Evolutionary conservation across 2,329 filamentous ascomycete genomes (phyloP).

Genomic region (Fusarium bulbicola): DNA sequence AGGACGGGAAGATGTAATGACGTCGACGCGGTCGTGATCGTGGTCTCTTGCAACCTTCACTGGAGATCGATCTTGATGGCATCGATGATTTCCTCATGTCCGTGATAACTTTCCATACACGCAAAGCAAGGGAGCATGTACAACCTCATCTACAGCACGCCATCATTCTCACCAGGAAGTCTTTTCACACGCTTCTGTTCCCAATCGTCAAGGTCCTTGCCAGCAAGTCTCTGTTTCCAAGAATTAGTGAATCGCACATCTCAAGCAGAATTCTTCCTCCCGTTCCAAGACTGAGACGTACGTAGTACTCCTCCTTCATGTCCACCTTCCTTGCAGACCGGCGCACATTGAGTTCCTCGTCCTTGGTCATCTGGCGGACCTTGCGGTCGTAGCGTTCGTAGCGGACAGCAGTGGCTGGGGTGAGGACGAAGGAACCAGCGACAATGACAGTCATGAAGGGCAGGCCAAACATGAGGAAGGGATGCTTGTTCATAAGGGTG

Average conservation of each 20-base stretch:
- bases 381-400: conserved; percentile 95
- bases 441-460: conserved; percentile 93
- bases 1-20: conserved; percentile 4
- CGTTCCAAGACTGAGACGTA: conserved; percentile 55
- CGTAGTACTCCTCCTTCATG: conserved; percentile 88
- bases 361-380: conserved; percentile 83
- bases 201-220: conserved; percentile 94
- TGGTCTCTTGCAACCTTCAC: conserved; percentile 3
- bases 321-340: conserved; percentile 76
- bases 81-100: conserved; percentile 1
- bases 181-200: conserved; percentile 95
- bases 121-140: conserved; percentile 21
- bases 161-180: conserved; percentile 89
- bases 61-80: background rate
- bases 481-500: conserved; percentile 75
- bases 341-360: conserved; percentile 86
- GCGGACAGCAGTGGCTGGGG: conserved; percentile 89
- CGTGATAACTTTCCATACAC: conserved; percentile 10
- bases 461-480: conserved; percentile 92
- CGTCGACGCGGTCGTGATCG: conserved; percentile 4
- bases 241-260: conserved; percentile 18
- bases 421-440: conserved; percentile 91
- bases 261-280: background rate
- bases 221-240: conserved; percentile 56
- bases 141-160: conserved; percentile 61